phyloP scores from a whole-genome alignment of 495 filamentous ascomycete species.

The Penicillium longicatenatum region DNA sequence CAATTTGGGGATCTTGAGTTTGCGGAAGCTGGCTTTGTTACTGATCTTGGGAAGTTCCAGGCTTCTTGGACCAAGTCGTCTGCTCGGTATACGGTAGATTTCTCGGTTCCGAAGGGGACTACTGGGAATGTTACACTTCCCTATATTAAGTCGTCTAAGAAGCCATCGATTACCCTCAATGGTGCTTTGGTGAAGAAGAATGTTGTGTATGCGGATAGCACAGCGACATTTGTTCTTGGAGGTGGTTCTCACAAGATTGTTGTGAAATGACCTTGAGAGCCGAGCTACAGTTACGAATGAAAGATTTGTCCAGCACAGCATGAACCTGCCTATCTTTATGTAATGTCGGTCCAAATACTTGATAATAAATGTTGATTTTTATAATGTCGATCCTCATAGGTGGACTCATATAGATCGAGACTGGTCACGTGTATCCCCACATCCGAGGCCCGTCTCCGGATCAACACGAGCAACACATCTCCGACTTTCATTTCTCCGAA shows the following conservation, averaged over 20 bases:
- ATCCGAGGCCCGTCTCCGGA: background rate
- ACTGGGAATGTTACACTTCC: slow-evolving; percentile 45
- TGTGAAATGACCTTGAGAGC: slow-evolving; percentile 12
- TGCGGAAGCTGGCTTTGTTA: slow-evolving; percentile 59
- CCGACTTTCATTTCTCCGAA: background rate
- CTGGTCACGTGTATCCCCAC: slow-evolving; percentile 1
- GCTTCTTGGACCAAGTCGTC: slow-evolving; percentile 37
- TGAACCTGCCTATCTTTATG: background rate
- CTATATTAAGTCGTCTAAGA: slow-evolving; percentile 22
- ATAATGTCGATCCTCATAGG: background rate
- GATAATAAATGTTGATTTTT: background rate
- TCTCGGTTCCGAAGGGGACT: slow-evolving; percentile 49
- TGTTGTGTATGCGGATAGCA: slow-evolving; percentile 23
- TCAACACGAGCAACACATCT: background rate
- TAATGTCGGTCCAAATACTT: background rate
- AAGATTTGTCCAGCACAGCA: background rate
- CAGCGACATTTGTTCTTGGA: slow-evolving; percentile 25
- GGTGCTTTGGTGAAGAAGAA: slow-evolving; percentile 25
- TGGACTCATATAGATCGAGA: slow-evolving; percentile 1
- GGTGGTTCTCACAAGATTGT: slow-evolving; percentile 34
- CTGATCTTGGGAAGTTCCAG: slow-evolving; percentile 53
- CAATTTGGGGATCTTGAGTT: slow-evolving; percentile 51
- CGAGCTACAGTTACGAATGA: background rate
- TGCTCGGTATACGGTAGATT: slow-evolving; percentile 35
- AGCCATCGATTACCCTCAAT: slow-evolving; percentile 32